These are phyloP conservation scores for Angomonas deanei DNA, from an alignment of 208 protist species.

Conservation along the genomic window DNA sequence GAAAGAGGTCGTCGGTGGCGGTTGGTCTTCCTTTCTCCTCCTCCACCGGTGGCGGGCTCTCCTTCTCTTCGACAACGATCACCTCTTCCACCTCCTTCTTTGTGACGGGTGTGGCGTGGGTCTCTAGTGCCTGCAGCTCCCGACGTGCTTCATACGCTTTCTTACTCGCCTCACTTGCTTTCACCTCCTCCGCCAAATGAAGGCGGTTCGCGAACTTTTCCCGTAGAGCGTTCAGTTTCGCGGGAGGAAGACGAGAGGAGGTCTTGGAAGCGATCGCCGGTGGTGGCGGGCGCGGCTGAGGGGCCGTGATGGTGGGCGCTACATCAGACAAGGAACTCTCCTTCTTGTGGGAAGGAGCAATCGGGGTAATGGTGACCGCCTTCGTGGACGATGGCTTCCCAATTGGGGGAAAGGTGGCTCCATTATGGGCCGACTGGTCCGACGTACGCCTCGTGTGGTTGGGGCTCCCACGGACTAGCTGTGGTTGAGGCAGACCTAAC, in stretches of 20 bases:
- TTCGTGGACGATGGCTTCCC: neutral
- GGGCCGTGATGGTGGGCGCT: constrained; percentile 1
- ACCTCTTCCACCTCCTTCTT: neutral
- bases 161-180: constrained; percentile 43
- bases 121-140: constrained; percentile 74
- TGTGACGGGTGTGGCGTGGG: neutral
- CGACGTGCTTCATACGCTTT: constrained; percentile 51
- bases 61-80: neutral
- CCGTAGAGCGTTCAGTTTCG: constrained; percentile 46
- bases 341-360: neutral
- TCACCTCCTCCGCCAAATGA: constrained; percentile 46
- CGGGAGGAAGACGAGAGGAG: constrained; percentile 11
- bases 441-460: neutral
- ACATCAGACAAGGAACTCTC: neutral
- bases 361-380: neutral
- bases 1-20: constrained; percentile 15
- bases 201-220: constrained; percentile 63
- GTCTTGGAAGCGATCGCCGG: constrained; percentile 49
- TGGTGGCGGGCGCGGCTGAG: constrained; percentile 35
- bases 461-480: constrained; percentile 11
- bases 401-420: neutral
- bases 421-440: neutral
- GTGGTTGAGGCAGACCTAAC: constrained; percentile 7
- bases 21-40: constrained; percentile 3
- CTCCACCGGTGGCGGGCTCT: constrained; percentile 16